Evolutionary conservation across 164 flowering plant genomes (phyloP).

Genomic region (Chloranthus sessilifolius): DNA sequence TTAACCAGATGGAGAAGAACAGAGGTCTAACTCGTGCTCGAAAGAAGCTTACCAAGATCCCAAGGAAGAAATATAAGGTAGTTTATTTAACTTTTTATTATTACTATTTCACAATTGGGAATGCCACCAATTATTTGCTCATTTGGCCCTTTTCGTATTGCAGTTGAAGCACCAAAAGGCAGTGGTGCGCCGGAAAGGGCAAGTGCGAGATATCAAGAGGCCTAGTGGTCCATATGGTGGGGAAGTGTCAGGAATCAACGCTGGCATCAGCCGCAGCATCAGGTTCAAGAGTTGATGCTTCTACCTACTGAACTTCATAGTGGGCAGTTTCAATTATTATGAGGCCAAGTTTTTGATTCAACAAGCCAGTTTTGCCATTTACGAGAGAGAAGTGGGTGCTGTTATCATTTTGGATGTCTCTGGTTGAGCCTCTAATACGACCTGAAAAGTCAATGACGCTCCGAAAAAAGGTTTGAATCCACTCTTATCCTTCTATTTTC

Average conservation of each 20-base stretch:
- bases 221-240: constrained; percentile 78
- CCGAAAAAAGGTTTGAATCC: too few species aligned
- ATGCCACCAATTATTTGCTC: neutral
- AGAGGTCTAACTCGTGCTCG: constrained; percentile 82
- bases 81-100: neutral
- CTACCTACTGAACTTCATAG: too few species aligned
- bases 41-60: constrained; percentile 70
- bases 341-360: neutral
- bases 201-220: constrained; percentile 58
- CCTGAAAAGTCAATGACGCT: too few species aligned
- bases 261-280: constrained; percentile 58
- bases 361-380: neutral
- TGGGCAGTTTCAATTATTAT: too few species aligned
- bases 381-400: neutral
- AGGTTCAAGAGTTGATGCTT: constrained; percentile 50
- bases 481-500: too few species aligned
- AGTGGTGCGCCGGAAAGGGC: constrained; percentile 55
- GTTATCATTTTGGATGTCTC: too few species aligned
- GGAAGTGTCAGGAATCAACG: constrained; percentile 79
- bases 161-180: constrained; percentile 69
- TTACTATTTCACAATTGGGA: neutral
- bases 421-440: too few species aligned
- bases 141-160: neutral
- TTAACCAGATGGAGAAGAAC: constrained; percentile 82
- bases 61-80: constrained; percentile 97